Conservation (phyloP, 2,329 filamentous ascomycete genomes). For the Domatiomyces globalis region DNA sequence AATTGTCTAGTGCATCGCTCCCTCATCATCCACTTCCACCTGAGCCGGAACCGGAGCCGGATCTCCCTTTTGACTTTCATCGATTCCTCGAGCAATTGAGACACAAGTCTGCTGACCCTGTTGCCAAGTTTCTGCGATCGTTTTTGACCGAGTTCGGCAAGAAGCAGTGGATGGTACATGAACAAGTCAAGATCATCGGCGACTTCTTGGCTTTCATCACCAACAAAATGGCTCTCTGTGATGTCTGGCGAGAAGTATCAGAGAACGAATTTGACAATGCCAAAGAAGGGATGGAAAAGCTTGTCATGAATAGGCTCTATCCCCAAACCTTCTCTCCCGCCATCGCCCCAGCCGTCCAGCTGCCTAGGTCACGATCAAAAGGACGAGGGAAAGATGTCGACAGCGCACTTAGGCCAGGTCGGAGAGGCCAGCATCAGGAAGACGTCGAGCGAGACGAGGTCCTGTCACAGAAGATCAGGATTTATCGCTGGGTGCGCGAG, state of each 20-base stretch:
- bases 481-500: slow-evolving; percentile 89
- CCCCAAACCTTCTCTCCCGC: slow-evolving; percentile 91
- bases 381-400: slow-evolving; percentile 56
- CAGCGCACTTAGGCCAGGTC: slow-evolving; percentile 59
- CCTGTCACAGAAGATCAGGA: slow-evolving; percentile 89
- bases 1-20: slow-evolving; percentile 1
- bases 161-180: slow-evolving; percentile 98
- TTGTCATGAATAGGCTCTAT: slow-evolving; percentile 97
- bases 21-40: slow-evolving; percentile 40
- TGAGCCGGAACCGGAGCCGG: slow-evolving; percentile 65
- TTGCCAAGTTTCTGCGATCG: slow-evolving; percentile 87
- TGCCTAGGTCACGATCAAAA: slow-evolving; percentile 44
- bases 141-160: slow-evolving; percentile 92
- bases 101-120: slow-evolving; percentile 93
- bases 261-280: slow-evolving; percentile 98
- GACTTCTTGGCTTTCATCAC: slow-evolving; percentile 94
- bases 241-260: slow-evolving; percentile 90
- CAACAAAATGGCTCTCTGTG: slow-evolving; percentile 95
- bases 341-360: slow-evolving; percentile 66
- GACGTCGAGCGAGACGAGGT: slow-evolving; percentile 94
- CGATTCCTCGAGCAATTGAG: slow-evolving; percentile 89
- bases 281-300: slow-evolving; percentile 95
- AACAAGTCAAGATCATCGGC: slow-evolving; percentile 96
- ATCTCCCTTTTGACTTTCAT: slow-evolving; percentile 91
- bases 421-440: slow-evolving; percentile 90